Percentiles rank a stretch among this genome's conserved stretches.
These are phyloP conservation scores for Pythium utonaiense DNA, from an alignment of 352 stramenopile genomes.

Conservation along the genomic window DNA sequence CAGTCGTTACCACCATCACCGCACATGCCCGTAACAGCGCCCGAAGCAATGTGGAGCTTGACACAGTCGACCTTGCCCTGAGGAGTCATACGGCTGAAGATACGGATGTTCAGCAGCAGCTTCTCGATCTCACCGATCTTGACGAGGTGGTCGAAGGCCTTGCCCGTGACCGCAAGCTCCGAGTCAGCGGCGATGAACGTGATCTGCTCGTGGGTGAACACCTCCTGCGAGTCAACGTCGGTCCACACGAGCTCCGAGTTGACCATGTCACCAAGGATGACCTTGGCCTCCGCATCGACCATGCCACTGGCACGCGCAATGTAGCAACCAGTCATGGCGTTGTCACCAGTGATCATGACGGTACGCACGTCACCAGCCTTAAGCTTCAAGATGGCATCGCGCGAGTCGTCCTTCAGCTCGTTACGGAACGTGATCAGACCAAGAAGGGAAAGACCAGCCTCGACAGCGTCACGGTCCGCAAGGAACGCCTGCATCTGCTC, in stretches of 20 bases:
- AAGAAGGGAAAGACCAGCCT: constrained; percentile 65
- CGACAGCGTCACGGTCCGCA: constrained; percentile 61
- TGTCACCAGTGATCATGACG: constrained; percentile 90
- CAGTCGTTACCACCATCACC: constrained; percentile 90
- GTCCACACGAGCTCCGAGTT: constrained; percentile 53
- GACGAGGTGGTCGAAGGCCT: constrained; percentile 66
- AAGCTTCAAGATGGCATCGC: constrained; percentile 71
- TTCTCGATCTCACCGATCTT: constrained; percentile 57
- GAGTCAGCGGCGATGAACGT: constrained; percentile 11
- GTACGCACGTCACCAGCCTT: constrained; percentile 67
- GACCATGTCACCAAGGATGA: constrained; percentile 67
- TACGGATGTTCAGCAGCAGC: constrained; percentile 63
- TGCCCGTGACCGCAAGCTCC: constrained; percentile 71
- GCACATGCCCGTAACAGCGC: constrained; percentile 77
- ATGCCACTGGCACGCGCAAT: constrained; percentile 70
- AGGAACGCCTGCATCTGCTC: constrained; percentile 15
- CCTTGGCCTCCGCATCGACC: constrained; percentile 36
- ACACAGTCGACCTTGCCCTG: constrained; percentile 70
- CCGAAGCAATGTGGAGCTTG: constrained; percentile 40
- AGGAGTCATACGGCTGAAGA: constrained; percentile 81
- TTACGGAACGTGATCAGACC: constrained; percentile 91
- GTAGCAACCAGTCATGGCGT: constrained; percentile 75
- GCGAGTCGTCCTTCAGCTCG: constrained; percentile 81
- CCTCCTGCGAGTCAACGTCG: constrained; percentile 53
- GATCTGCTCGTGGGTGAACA: constrained; percentile 26